Evolutionary conservation across 2,329 filamentous ascomycete genomes (phyloP).

Genomic region (Pestalotiopsis sp.): DNA sequence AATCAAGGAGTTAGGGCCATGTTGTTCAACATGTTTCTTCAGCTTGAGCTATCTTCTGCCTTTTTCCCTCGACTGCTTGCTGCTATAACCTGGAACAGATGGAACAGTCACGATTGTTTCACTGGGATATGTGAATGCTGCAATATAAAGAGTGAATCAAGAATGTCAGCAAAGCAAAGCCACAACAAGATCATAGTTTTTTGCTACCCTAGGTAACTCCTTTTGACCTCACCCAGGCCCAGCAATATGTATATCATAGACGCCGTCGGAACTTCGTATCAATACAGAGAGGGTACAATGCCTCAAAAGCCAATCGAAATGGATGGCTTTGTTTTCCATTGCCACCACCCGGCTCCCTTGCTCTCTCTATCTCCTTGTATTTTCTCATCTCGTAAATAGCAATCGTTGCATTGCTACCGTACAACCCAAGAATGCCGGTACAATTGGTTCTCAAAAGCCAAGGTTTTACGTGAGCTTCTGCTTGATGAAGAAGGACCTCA

Average conservation of each 20-base stretch:
- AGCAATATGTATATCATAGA: slow-evolving; percentile 5
- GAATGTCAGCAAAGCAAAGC: neutral
- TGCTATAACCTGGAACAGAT: too few species aligned
- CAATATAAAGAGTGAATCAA: neutral
- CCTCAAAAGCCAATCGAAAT: neutral
- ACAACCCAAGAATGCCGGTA: neutral
- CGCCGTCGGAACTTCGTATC: slow-evolving; percentile 8
- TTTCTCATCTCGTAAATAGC: neutral
- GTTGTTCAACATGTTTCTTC: too few species aligned
- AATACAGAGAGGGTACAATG: neutral
- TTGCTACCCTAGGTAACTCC: slow-evolving; percentile 11
- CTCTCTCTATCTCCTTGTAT: neutral
- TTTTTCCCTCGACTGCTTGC: too few species aligned
- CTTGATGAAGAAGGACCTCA: slow-evolving; percentile 99
- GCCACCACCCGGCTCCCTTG: neutral
- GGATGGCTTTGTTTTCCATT: neutral
- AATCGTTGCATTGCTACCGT: neutral
- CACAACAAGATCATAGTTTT: neutral
- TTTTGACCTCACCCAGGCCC: neutral
- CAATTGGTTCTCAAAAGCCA: neutral
- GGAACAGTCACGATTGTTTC: neutral
- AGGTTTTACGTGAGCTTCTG: slow-evolving; percentile 86
- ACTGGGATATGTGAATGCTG: neutral
- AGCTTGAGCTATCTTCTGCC: too few species aligned
- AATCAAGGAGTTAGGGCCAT: too few species aligned